Conservation (phyloP, 2,329 filamentous ascomycete species). For the Venturia asperata region DNA sequence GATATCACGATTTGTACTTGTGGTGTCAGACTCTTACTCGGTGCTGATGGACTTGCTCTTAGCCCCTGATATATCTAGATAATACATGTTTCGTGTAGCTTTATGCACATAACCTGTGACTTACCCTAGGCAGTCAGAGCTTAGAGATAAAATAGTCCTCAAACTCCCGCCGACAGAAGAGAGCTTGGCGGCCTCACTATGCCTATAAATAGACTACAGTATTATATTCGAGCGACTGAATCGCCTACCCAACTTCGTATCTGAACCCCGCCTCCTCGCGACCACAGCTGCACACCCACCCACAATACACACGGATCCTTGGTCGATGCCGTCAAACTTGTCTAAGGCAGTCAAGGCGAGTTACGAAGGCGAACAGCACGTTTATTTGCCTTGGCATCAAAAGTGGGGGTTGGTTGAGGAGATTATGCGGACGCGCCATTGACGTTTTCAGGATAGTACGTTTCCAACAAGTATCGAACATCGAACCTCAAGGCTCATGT, state of each 20-base stretch:
- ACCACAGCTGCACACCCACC: too few relatives aligned
- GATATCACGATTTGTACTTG: background rate
- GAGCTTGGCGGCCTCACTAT: too few relatives aligned
- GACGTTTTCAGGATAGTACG: constrained; percentile 3
- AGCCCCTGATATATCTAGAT: background rate
- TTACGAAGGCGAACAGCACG: too few relatives aligned
- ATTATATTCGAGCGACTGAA: too few relatives aligned
- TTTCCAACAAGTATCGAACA: background rate
- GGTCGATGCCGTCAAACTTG: background rate
- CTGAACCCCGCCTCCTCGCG: too few relatives aligned
- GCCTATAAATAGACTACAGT: too few relatives aligned
- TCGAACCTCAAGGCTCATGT: background rate
- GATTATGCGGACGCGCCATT: background rate
- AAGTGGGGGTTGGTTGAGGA: background rate
- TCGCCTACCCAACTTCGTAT: too few relatives aligned
- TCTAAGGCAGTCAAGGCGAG: background rate
- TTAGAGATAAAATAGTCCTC: too few relatives aligned
- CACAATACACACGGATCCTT: background rate
- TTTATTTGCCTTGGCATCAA: background rate
- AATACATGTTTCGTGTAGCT: too few relatives aligned
- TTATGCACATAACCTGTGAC: too few relatives aligned
- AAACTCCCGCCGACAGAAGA: too few relatives aligned
- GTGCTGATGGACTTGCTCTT: background rate
- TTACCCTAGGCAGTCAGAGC: too few relatives aligned
- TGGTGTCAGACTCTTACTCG: background rate